These are phyloP conservation scores for Tanacetum coccineum DNA, from an alignment of 129 eudicot genomes.

Conservation along the genomic window DNA sequence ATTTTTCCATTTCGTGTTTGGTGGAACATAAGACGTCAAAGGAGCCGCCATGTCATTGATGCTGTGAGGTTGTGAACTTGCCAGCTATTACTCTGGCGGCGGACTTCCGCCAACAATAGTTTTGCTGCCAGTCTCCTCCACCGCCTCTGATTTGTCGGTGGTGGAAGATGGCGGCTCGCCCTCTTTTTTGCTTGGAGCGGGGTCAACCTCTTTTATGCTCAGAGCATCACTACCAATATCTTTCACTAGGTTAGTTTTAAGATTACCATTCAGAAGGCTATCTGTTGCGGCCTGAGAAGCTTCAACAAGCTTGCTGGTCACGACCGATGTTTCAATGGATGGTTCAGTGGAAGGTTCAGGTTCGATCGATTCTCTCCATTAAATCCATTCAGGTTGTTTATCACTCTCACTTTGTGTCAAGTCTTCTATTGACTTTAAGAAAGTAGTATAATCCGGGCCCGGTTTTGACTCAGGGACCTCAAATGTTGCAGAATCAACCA, in stretches of 20 bases:
- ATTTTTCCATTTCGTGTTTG: too few relatives aligned
- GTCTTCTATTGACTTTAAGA: slow-evolving; percentile 24
- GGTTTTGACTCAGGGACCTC: slow-evolving; percentile 34
- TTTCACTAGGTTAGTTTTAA: slow-evolving; percentile 19
- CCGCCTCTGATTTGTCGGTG: slow-evolving; percentile 18
- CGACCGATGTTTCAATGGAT: slow-evolving; percentile 11
- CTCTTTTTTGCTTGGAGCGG: slow-evolving; percentile 2
- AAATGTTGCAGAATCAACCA: slow-evolving; percentile 45
- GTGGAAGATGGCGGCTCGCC: slow-evolving; percentile 21
- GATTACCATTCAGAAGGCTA: slow-evolving; percentile 39
- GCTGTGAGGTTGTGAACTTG: not conserved
- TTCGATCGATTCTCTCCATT: slow-evolving; percentile 57
- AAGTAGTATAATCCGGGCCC: slow-evolving; percentile 26
- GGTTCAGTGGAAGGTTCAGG: slow-evolving; percentile 28
- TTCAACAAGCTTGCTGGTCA: slow-evolving; percentile 19
- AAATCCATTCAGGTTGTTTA: slow-evolving; percentile 64
- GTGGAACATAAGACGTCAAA: too few relatives aligned
- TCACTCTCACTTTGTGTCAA: slow-evolving; percentile 34
- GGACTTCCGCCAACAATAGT: slow-evolving; percentile 24
- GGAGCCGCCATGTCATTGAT: too few relatives aligned
- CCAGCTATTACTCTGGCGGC: slow-evolving; percentile 18
- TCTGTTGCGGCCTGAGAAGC: slow-evolving; percentile 37
- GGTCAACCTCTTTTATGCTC: too few relatives aligned
- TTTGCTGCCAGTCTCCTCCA: slow-evolving; percentile 19
- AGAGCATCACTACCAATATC: slow-evolving; percentile 21